Conservation (phyloP, 2,329 filamentous ascomycete species). For the Thelonectria blattea region DNA sequence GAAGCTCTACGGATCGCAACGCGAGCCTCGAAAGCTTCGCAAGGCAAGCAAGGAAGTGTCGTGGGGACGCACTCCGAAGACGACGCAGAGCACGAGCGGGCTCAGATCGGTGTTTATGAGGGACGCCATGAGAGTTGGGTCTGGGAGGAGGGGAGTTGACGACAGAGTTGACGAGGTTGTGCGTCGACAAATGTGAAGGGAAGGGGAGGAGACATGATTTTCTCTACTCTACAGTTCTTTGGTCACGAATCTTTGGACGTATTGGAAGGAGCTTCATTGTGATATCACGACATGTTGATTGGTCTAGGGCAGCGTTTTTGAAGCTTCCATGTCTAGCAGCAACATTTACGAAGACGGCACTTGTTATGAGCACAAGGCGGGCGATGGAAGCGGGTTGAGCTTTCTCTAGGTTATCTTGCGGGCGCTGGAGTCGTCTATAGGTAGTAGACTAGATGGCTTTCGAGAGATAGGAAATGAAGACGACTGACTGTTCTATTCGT, state of each 20-base stretch:
- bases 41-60: constrained; percentile 29
- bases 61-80: constrained; percentile 26
- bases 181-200: constrained; percentile 19
- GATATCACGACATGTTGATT: constrained; percentile 13
- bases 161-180: constrained; percentile 7
- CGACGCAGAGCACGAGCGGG: constrained; percentile 16
- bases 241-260: not conserved
- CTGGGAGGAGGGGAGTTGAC: constrained; percentile 2
- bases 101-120: constrained; percentile 27
- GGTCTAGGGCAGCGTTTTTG: constrained; percentile 3
- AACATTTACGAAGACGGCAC: no score
- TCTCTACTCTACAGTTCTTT: not conserved
- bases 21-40: constrained; percentile 35
- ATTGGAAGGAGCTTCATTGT: not conserved
- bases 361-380: not conserved
- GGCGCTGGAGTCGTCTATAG: not conserved
- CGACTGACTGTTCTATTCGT: no score
- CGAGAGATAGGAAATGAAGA: not conserved
- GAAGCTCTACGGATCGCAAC: constrained; percentile 34
- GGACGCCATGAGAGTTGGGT: constrained; percentile 23
- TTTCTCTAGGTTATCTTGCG: not conserved
- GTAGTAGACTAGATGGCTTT: not conserved
- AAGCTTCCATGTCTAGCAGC: not conserved
- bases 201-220: constrained; percentile 1
- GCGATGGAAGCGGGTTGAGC: not conserved